A percentile compares a stretch with the other conserved stretches of the same genome.
Conservation (phyloP, 352 stramenopile species). For the Achlya hypogyna region DNA sequence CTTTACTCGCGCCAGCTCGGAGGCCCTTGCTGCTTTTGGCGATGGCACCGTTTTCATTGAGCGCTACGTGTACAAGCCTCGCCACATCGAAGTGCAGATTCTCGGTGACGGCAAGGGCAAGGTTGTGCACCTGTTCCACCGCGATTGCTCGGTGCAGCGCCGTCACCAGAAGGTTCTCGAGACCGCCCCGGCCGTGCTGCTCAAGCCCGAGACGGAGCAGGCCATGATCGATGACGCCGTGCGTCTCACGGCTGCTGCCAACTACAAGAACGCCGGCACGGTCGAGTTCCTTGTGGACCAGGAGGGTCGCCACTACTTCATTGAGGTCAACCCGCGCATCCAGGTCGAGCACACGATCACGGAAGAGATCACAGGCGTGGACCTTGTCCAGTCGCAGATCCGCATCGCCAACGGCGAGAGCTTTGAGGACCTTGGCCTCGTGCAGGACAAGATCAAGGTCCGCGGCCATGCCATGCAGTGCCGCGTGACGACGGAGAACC, state of each 20-base stretch:
- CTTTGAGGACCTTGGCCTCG: constrained; percentile 89
- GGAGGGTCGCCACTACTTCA: constrained; percentile 90
- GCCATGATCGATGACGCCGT: constrained; percentile 91
- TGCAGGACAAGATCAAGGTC: constrained; percentile 89
- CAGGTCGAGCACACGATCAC: constrained; percentile 94
- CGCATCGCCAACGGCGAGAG: constrained; percentile 87
- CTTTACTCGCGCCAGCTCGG: constrained; percentile 77
- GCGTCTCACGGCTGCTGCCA: constrained; percentile 80
- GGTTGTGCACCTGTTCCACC: constrained; percentile 92
- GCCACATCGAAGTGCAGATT: constrained; percentile 97
- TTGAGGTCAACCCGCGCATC: constrained; percentile 98
- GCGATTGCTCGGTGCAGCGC: constrained; percentile 97
- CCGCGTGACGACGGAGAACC: constrained; percentile 95
- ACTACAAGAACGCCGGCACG: constrained; percentile 95
- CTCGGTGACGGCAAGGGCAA: constrained; percentile 92
- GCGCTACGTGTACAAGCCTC: constrained; percentile 91
- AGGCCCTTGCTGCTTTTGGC: constrained; percentile 88
- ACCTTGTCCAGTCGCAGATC: constrained; percentile 97
- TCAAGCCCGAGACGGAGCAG: constrained; percentile 74
- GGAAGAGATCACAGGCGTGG: constrained; percentile 89
- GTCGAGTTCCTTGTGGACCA: constrained; percentile 98
- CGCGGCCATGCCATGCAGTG: constrained; percentile 95
- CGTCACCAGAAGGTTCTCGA: constrained; percentile 98
- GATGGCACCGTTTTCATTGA: constrained; percentile 95
- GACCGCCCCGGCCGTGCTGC: constrained; percentile 84